Evolutionary conservation across 345 rosid genomes (phyloP), one percentile per base, ranked within the genome.

Genomic region (Camelina hispida): DNA sequence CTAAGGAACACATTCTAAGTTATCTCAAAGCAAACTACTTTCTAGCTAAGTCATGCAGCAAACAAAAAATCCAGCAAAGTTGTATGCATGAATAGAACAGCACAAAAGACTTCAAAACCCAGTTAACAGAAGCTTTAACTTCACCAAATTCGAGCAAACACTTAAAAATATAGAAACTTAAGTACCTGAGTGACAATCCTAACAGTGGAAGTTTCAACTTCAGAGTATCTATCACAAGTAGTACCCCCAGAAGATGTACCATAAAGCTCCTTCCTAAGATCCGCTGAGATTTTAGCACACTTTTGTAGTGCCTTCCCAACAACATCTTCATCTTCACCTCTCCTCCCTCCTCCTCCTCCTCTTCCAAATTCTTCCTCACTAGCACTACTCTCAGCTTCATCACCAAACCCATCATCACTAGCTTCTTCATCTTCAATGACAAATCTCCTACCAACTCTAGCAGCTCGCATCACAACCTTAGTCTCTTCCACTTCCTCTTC

Each of bases 171-270:
- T 12, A 25, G 47, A 56, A 20, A 28, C 44, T 2, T 22, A 9
- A 71, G 38, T 74, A 93, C 97, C 98, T 88, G 96, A 30, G 89
- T 95, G 46, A 95, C 96, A 80, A 95, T 90, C 83, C 87, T 83
- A 23, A 84, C 89, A 1, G 97, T 82, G 66, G 97, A 86, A 80
- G 91, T 74, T 68, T 90, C 97, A 16, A 95, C 96, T 84, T 92
- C 94, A 2, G 98, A 79, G 62, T 92, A 95, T 7, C 87, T 85
- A 6, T 90, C 93, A 56, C 93, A 89, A 7, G 88, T 76, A 18
- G 89, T 66, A 72, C 30, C 62, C 1, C 54, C 81, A 32, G 75
- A 80, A 8, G 93, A 81, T 22, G 90, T 83, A 59, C 99, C 98
- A 54, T 90, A 95, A 9, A 95, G 83, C 82, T 87, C 97, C 68